Base-by-base conservation (phyloP, 257 asterid species). In the Solanum sparsipilum region DNA sequence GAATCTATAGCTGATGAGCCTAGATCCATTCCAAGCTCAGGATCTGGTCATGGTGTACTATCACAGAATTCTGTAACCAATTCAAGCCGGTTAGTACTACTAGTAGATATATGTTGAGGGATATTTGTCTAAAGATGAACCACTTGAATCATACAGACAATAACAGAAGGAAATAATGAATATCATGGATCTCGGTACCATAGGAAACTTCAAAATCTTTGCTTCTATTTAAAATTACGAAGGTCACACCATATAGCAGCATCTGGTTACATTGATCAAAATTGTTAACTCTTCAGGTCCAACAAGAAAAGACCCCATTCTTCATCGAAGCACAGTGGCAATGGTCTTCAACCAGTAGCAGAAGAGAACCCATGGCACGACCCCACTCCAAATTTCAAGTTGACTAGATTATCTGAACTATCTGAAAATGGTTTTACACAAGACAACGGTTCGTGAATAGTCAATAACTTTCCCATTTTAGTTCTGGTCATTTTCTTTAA, bases 1-100 rank as follows among this genome's bases (percentile, higher is more conserved):
- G 87, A 87, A 88, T 76, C 60, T 76, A 39, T 38, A 94, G 98
- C 93, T 86, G 94, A 94, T 89, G 96, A 90, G 78, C 23, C 91
- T 87, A 91, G 93, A 91, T 95, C 96, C 67, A 87, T 96, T 60
- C 98, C 98, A 89, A 94, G 99, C 93, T 96, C 99, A 56, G 98
- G 95, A 32, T 95, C 98, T 12, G 98, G 92, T 58, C 92, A 91
- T 76, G 97, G 93, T 87, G 88, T 93, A 90, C 84, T 85, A 68
- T 93, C 98, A 65, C 92, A 92, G 88, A 93, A 90, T 88, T 91
- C 96, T 79, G 97, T 93, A 6, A 89, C 88, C 91, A 89, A 91
- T 87, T 93, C 96, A 73, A 96, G 96, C 83, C 88, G 96, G 99
- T 97, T 81, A 90, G 96, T 87, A 35, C 16, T 23, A n/a, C 9